Base-by-base conservation (phyloP, 169 alveolate species). In the Cryptosporidium baileyi region DNA sequence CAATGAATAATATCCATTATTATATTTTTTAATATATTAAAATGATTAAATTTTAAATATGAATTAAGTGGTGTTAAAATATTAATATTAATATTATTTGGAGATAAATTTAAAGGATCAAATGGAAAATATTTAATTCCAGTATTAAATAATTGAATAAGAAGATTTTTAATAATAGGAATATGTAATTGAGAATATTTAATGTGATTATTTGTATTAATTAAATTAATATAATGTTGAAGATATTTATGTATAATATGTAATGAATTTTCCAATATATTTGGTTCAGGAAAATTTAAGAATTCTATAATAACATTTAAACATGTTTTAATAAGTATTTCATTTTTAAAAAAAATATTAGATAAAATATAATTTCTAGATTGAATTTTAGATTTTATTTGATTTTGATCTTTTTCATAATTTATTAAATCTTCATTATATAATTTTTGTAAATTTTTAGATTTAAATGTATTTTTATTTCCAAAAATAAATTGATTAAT, bases 71-170 rank as follows among this genome's bases (percentile, higher is more conserved):
- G 81, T 6, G 81, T 65, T 26, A 22, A 5, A 9, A 65, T 47
- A 4, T 65, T 47, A 11, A 45, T 65, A 28, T 65, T 26, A 47
- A 17, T 36, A 6, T 47, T 45, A 57, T 57, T 65, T 47, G 44
- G 61, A 28, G 81, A 47, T 3, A 65, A 34, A 22, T 65, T 65
- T 13, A 65, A 57, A 19, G 81, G 81, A 32, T 65, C 81, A 47
- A 65, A 65, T 45, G 81, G 63, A 45, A 65, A 30, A 13, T 26
- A 40, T 28, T 57, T 45, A n/a, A 40, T 43, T 5, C 63, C 60
- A 3, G 28, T 40, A 47, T 65, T 44, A 1, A 65, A 22, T 2
- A 65, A 63, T 13, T 51, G 47, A 24, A 65, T 30, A 28, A 65
- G 17, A 45, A 65, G 60, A 26, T 45, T 45, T 49, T 65, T 41